phyloP scores from a whole-genome alignment of 2,329 filamentous ascomycete genomes.

The Fusarium sp. region DNA sequence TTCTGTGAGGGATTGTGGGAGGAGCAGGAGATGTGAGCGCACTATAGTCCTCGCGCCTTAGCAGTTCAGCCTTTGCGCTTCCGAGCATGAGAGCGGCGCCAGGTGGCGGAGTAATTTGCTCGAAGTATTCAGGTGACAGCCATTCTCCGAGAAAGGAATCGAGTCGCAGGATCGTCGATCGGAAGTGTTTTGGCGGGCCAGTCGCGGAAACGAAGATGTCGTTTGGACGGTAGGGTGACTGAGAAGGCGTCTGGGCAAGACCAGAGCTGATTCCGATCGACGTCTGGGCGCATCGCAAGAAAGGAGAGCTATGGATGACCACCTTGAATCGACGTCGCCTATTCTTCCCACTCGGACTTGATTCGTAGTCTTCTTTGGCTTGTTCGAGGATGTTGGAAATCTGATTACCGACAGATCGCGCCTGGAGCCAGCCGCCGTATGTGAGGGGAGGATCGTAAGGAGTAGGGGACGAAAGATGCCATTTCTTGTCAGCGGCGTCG shows the following conservation, averaged over 20 bases:
- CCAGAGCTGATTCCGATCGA: constrained; percentile 89
- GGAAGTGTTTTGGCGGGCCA: constrained; percentile 51
- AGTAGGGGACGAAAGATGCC: constrained; percentile 91
- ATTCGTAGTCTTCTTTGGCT: constrained; percentile 59
- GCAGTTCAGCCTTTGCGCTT: constrained; percentile 85
- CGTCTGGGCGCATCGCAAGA: constrained; percentile 91
- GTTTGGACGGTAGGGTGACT: constrained; percentile 49
- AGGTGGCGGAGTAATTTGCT: constrained; percentile 89
- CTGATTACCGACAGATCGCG: constrained; percentile 80
- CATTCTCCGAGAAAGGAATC: constrained; percentile 97
- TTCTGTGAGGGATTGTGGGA: constrained; percentile 35
- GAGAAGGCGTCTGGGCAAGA: constrained; percentile 68
- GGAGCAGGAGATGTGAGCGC: constrained; percentile 52
- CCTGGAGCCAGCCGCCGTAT: constrained; percentile 93
- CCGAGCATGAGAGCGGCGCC: constrained; percentile 88
- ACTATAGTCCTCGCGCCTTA: constrained; percentile 77
- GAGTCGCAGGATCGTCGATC: constrained; percentile 76
- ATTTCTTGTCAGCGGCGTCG: constrained; percentile 93
- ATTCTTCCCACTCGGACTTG: constrained; percentile 38
- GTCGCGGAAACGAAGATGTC: constrained; percentile 52
- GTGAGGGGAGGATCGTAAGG: constrained; percentile 96
- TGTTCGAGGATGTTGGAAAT: constrained; percentile 79
- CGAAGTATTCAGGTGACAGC: constrained; percentile 93
- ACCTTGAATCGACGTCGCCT: constrained; percentile 76
- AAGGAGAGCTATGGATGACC: constrained; percentile 93